These are phyloP conservation scores for Arbutus unedo DNA, from an alignment of 148 eudicot species.

Conservation along the genomic window DNA sequence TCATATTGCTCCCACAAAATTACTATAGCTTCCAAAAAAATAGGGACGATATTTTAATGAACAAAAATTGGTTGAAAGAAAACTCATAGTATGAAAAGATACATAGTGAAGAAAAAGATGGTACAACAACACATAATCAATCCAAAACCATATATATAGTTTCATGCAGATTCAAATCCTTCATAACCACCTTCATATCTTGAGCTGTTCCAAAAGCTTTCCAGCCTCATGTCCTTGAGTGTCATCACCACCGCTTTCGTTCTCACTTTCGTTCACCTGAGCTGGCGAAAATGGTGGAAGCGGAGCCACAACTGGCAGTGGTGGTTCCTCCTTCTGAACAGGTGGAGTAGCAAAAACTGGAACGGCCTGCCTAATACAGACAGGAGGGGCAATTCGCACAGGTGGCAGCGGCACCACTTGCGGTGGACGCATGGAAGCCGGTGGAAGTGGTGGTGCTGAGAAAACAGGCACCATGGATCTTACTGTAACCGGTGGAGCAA, in stretches of 20 bases:
- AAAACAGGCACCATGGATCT: constrained; percentile 61
- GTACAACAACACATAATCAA: constrained; percentile 9
- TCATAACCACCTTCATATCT: constrained; percentile 41
- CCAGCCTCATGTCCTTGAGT: constrained; percentile 32
- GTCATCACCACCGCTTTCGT: constrained; percentile 11
- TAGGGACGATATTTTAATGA: constrained; percentile 3
- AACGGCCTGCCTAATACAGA: constrained; percentile 49
- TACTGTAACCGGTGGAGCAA: constrained; percentile 69
- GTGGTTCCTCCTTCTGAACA: constrained; percentile 25
- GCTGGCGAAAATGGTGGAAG: constrained; percentile 1
- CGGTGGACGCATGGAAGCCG: constrained; percentile 24
- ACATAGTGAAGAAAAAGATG: constrained; percentile 13
- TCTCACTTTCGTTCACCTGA: constrained; percentile 21
- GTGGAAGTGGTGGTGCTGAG: constrained; percentile 58
- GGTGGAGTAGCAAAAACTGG: constrained; percentile 50
- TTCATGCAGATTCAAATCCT: constrained; percentile 29
- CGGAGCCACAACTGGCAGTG: constrained; percentile 13
- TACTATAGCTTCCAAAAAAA: constrained; percentile 11
- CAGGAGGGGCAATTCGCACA: constrained; percentile 45
- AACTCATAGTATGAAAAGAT: constrained; percentile 25
- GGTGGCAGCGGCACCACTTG: constrained; percentile 34
- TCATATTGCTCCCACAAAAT: constrained; percentile 1
- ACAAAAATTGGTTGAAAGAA: constrained; percentile 10
- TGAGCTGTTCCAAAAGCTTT: constrained; percentile 53
- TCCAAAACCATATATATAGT: constrained; percentile 28